Conservation (phyloP, 805 yeast species). For the Wickerhamiella kurtzmanii region DNA sequence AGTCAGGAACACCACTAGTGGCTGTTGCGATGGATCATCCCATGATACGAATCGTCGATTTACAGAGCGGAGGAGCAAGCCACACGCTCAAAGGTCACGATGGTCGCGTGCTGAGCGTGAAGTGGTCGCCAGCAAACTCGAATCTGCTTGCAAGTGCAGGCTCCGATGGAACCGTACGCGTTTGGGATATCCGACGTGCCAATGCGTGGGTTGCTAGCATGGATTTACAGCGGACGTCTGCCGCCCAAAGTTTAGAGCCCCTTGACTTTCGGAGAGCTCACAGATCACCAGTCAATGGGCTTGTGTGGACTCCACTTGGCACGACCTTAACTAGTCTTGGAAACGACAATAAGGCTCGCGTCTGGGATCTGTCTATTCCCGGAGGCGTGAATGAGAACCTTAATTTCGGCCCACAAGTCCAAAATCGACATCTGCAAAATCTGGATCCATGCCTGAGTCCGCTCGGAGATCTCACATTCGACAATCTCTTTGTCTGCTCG, state of each 20-base stretch:
- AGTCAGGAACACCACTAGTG: slow-evolving; percentile 37
- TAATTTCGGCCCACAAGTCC: slow-evolving; percentile 65
- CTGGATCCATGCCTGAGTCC: slow-evolving; percentile 44
- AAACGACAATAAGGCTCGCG: slow-evolving; percentile 62
- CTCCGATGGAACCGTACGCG: slow-evolving; percentile 59
- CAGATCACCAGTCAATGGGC: slow-evolving; percentile 62
- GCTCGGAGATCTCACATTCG: slow-evolving; percentile 38
- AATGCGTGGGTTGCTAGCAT: slow-evolving; percentile 48
- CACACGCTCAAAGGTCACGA: slow-evolving; percentile 56
- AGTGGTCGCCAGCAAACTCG: slow-evolving; percentile 60
- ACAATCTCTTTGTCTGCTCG: slow-evolving; percentile 54
- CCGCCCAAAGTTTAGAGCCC: slow-evolving; percentile 20
- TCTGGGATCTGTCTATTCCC: slow-evolving; percentile 57
- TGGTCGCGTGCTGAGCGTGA: slow-evolving; percentile 42
- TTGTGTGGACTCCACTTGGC: slow-evolving; percentile 62
- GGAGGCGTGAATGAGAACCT: slow-evolving; percentile 44
- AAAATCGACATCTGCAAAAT: slow-evolving; percentile 48
- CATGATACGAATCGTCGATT: slow-evolving; percentile 54
- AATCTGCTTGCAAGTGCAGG: slow-evolving; percentile 67
- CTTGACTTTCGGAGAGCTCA: slow-evolving; percentile 44
- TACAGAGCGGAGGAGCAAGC: slow-evolving; percentile 58
- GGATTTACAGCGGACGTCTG: slow-evolving; percentile 40
- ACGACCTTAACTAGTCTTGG: slow-evolving; percentile 52
- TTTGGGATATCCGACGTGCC: slow-evolving; percentile 78
- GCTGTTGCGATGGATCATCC: slow-evolving; percentile 63